Base-by-base conservation (phyloP, 2,329 filamentous ascomycete genomes). In the Coniochaeta pulveracea region DNA sequence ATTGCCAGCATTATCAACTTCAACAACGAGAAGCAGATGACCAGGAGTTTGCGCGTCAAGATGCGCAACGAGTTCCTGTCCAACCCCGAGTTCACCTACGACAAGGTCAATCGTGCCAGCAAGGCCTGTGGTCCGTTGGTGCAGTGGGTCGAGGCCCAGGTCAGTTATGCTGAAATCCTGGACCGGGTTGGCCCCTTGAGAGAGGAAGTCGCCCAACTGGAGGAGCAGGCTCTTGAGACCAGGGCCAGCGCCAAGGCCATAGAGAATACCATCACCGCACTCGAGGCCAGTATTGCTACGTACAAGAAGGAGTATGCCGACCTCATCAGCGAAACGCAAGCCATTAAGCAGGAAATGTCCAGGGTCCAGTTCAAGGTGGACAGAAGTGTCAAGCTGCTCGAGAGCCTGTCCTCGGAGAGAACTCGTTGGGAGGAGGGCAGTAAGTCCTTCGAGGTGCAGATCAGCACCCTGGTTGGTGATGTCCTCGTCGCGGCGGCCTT, bases 351-450 rank as follows among this genome's bases (percentile, higher is more conserved):
- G 0, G 91, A 98, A 61, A 96, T 98, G 91, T 76, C 78, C 39
- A 80, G 85, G 40, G 91, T 98, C 6, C 83, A 98, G 57, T 94
- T 88, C 66, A 98, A 98, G 71, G 91, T 98, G 36, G 85, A 96
- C 54, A 80, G 91, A 52, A 96, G 89, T 63, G 85, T 95, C 41
- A 80, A 86, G 49, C 69, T 98, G 30, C 77, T 98, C 14, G 89
- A 95, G 58, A 95, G 88, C 58, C 66, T 98, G 44, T 93, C 91
- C 7, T 95, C 89, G 4, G 91, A 98, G 62, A 76, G 89, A 56
- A 75, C 72, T 24, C 80, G 91, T 50, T 98, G 91, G 91, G 91
- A 98, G 51, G 85, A 89, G 49, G 88, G 88, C 46, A 98, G 91
- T 71, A 93, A 82, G 61, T 95, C 89, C 1, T 98, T 98, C 54